These are phyloP conservation scores for Ogataea methylovora DNA, from an alignment of 805 yeast genomes.

Conservation along the genomic window DNA sequence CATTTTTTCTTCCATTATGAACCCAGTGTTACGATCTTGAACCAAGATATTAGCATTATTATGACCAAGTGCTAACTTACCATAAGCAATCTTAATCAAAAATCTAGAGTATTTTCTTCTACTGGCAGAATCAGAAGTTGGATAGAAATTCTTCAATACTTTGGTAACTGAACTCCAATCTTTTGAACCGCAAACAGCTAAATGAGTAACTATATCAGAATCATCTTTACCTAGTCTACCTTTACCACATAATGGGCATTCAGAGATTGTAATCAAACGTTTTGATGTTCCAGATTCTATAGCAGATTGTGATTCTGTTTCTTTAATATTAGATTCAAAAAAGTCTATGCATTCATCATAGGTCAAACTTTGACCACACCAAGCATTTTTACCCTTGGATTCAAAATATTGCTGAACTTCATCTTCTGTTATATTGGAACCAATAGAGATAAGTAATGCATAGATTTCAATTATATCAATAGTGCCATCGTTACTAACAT, in stretches of 20 bases:
- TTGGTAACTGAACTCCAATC: constrained; percentile 68
- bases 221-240: constrained; percentile 49
- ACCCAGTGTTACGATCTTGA: constrained; percentile 85
- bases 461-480: constrained; percentile 55
- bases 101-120: constrained; percentile 85
- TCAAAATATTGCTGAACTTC: constrained; percentile 50
- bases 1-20: constrained; percentile 90
- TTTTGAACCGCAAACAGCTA: constrained; percentile 77
- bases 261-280: constrained; percentile 50
- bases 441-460: constrained; percentile 57
- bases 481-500: constrained; percentile 30
- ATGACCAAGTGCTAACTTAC: constrained; percentile 77
- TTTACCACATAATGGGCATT: constrained; percentile 75
- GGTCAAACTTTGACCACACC: constrained; percentile 47
- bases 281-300: too few relatives aligned
- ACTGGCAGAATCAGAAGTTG: constrained; percentile 74
- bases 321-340: constrained; percentile 34
- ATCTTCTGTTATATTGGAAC: constrained; percentile 46
- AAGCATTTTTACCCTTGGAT: constrained; percentile 33
- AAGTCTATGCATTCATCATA: constrained; percentile 38
- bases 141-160: constrained; percentile 58
- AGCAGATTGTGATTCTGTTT: constrained; percentile 3
- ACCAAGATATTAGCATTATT: constrained; percentile 92
- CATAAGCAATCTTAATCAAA: constrained; percentile 78
- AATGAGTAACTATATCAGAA: constrained; percentile 72